These are phyloP conservation scores for Trebouxiophyceae sp. DNA, from an alignment of 163 green algal genomes.

Conservation along the genomic window DNA sequence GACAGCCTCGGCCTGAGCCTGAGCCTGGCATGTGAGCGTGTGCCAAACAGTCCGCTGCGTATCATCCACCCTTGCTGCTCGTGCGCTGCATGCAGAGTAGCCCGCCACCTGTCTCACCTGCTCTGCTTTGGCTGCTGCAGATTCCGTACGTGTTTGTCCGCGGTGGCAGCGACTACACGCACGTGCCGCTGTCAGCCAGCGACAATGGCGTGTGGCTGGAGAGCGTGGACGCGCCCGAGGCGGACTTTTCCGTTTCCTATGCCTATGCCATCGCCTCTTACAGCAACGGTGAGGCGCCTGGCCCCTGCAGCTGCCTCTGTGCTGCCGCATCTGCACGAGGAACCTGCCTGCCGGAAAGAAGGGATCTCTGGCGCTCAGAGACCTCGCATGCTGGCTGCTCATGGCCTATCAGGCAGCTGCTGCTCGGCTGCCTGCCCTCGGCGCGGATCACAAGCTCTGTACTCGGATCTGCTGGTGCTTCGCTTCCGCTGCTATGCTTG, in stretches of 20 bases:
- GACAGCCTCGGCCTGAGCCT: no score
- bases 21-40: no score
- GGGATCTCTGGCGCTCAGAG: neutral
- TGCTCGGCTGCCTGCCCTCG: neutral
- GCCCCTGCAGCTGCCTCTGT: neutral
- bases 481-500: no score
- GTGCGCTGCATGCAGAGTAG: neutral
- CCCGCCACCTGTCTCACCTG: no score
- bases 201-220: neutral
- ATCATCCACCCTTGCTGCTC: no score
- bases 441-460: neutral
- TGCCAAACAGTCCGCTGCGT: no score
- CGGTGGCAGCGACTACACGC: neutral
- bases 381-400: no score
- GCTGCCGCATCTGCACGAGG: neutral
- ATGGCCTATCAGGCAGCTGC: no score
- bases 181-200: neutral
- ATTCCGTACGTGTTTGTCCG: neutral
- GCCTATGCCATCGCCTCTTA: neutral
- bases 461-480: no score
- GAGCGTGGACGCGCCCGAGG: no score
- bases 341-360: neutral
- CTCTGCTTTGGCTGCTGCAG: neutral
- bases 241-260: neutral
- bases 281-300: neutral